phyloP scores from a whole-genome alignment of 2,329 filamentous ascomycete species.

The Cyphellophora attinorum region DNA sequence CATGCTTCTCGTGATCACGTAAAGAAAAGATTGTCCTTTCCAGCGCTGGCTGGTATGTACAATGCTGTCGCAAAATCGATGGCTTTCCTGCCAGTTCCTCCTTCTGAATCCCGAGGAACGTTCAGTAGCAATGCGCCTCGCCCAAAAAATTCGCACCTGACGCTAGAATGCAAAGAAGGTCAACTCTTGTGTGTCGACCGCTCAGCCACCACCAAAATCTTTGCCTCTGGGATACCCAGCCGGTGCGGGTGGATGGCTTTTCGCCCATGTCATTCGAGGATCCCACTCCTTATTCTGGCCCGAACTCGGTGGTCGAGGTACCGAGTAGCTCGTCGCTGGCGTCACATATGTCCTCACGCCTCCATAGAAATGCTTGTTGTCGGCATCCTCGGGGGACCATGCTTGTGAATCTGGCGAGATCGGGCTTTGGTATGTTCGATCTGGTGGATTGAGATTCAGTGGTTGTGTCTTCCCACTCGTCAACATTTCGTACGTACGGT shows the following conservation, averaged over 20 bases:
- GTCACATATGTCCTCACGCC: slow-evolving; percentile 37
- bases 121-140: no score
- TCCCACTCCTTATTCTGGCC: slow-evolving; percentile 13
- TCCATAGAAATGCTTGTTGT: slow-evolving; percentile 27
- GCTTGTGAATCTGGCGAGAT: slow-evolving; percentile 16
- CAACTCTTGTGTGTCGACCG: no score
- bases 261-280: slow-evolving; percentile 7
- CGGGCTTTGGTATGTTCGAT: slow-evolving; percentile 17
- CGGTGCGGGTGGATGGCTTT: neutral
- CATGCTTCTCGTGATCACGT: no score
- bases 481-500: slow-evolving; percentile 74
- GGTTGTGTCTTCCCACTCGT: slow-evolving; percentile 13
- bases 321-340: slow-evolving; percentile 39
- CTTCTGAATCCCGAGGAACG: no score
- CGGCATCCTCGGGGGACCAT: slow-evolving; percentile 8
- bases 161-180: no score
- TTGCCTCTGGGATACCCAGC: neutral
- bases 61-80: no score
- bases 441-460: slow-evolving; percentile 21
- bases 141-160: no score
- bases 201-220: slow-evolving; percentile 1
- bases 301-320: slow-evolving; percentile 32
- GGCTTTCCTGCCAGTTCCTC: no score
- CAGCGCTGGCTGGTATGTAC: no score
- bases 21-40: no score